These are phyloP conservation scores for Astrocystis sublimbata DNA, from an alignment of 495 filamentous ascomycete species.

Conservation along the genomic window DNA sequence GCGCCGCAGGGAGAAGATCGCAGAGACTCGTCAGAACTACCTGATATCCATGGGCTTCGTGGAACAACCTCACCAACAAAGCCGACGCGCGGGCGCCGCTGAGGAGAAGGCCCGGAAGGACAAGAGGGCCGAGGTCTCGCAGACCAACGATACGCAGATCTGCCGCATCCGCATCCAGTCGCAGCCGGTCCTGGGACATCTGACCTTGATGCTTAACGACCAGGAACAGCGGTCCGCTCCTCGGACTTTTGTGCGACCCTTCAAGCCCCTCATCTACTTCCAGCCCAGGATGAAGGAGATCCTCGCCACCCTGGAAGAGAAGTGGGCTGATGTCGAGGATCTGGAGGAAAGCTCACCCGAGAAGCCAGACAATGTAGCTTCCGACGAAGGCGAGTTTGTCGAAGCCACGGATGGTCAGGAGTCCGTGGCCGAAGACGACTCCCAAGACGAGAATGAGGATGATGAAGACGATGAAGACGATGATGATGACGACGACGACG, in stretches of 20 bases:
- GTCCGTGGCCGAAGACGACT: neutral
- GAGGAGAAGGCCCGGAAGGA: slow-evolving; percentile 21
- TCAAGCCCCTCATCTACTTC: slow-evolving; percentile 41
- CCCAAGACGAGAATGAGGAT: slow-evolving; percentile 10
- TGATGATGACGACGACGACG: slow-evolving; percentile 14
- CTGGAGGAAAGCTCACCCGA: slow-evolving; percentile 25
- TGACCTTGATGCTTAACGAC: slow-evolving; percentile 30
- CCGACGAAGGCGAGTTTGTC: slow-evolving; percentile 26
- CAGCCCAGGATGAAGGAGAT: slow-evolving; percentile 39
- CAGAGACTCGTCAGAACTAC: slow-evolving; percentile 31
- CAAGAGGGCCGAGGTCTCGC: slow-evolving; percentile 25
- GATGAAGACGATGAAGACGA: slow-evolving; percentile 20
- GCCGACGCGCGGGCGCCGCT: neutral
- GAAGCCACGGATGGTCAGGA: slow-evolving; percentile 24
- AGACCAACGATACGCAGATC: slow-evolving; percentile 30
- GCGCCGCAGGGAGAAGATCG: slow-evolving; percentile 32
- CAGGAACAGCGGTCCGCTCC: slow-evolving; percentile 27
- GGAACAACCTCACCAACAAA: slow-evolving; percentile 12
- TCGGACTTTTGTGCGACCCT: slow-evolving; percentile 41
- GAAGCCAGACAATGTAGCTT: slow-evolving; percentile 14
- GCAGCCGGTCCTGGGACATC: slow-evolving; percentile 32
- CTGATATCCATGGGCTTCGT: slow-evolving; percentile 19
- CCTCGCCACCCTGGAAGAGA: slow-evolving; percentile 38
- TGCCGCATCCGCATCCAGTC: slow-evolving; percentile 45
- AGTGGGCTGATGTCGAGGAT: slow-evolving; percentile 36